phyloP scores from a whole-genome alignment of 805 yeast species.

The Candida nemodendra region DNA sequence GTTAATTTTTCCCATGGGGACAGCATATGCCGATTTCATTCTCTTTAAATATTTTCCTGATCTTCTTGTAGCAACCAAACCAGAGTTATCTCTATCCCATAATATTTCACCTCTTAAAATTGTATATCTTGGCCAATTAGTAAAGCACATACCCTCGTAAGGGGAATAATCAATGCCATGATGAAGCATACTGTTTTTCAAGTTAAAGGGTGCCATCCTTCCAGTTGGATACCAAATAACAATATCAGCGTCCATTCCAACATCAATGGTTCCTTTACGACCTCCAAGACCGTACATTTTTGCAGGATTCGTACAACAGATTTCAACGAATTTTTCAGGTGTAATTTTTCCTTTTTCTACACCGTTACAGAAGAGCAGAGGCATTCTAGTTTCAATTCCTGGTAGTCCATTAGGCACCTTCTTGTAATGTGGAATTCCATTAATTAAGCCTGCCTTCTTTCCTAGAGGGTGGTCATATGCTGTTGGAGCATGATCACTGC shows the following conservation, averaged over 20 bases:
- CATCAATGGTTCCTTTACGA: slow-evolving; percentile 41
- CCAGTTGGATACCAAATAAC: slow-evolving; percentile 47
- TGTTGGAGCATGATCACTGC: slow-evolving; percentile 48
- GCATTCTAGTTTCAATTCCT: slow-evolving; percentile 48
- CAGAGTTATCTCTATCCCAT: slow-evolving; percentile 32
- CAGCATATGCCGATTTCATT: slow-evolving; percentile 24
- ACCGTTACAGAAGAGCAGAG: slow-evolving; percentile 43
- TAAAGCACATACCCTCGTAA: slow-evolving; percentile 38
- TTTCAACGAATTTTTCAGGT: slow-evolving; percentile 43
- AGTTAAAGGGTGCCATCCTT: slow-evolving; percentile 25
- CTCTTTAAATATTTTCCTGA: slow-evolving; percentile 30
- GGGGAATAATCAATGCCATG: slow-evolving; percentile 42
- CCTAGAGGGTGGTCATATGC: slow-evolving; percentile 41
- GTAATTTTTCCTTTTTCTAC: slow-evolving; percentile 40
- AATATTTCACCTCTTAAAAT: slow-evolving; percentile 37
- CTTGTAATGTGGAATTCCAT: slow-evolving; percentile 41
- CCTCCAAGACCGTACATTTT: slow-evolving; percentile 43
- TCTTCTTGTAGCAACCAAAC: slow-evolving; percentile 17
- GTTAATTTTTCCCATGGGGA: slow-evolving; percentile 23
- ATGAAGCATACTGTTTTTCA: slow-evolving; percentile 33
- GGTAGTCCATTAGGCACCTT: slow-evolving; percentile 49
- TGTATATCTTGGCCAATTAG: slow-evolving; percentile 49
- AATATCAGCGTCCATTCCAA: slow-evolving; percentile 49
- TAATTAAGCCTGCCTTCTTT: slow-evolving; percentile 40
- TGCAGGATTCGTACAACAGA: slow-evolving; percentile 46